Evolutionary conservation across 176 grass and related monocot genomes (phyloP).

Genomic region (Zea luxurians): DNA sequence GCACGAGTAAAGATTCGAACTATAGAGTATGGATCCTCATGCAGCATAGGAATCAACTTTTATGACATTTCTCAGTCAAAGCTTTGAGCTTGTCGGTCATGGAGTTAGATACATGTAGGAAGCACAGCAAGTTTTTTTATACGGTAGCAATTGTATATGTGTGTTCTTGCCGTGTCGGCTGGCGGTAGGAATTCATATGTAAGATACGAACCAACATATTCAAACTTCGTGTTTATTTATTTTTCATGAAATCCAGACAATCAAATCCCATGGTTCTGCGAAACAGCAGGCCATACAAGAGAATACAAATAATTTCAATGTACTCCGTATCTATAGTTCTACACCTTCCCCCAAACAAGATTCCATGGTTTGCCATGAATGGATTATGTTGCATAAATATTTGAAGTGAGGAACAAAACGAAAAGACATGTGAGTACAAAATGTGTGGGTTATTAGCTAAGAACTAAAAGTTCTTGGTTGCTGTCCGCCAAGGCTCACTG

Average conservation of each 20-base stretch:
- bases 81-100: too few relatives aligned
- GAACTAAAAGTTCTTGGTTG: neutral
- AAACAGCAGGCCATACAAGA: neutral
- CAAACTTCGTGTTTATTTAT: neutral
- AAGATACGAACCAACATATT: neutral
- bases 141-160: slow-evolving; percentile 19
- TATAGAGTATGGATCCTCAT: too few relatives aligned
- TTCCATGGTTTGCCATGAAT: slow-evolving; percentile 14
- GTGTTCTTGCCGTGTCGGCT: neutral
- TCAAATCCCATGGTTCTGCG: neutral
- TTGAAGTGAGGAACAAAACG: neutral
- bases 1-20: too few relatives aligned
- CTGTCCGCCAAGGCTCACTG: neutral
- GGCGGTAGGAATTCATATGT: neutral
- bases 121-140: neutral
- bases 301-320: neutral
- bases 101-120: neutral
- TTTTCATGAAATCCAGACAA: slow-evolving; percentile 2
- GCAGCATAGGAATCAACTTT: too few relatives aligned
- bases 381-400: neutral
- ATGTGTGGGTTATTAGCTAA: neutral
- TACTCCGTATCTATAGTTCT: neutral
- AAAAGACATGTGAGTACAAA: slow-evolving; percentile 4
- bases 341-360: neutral
- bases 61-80: too few relatives aligned